phyloP scores from a whole-genome alignment of 1,284 basidiomycete species.

The Meira miltonrushii region DNA sequence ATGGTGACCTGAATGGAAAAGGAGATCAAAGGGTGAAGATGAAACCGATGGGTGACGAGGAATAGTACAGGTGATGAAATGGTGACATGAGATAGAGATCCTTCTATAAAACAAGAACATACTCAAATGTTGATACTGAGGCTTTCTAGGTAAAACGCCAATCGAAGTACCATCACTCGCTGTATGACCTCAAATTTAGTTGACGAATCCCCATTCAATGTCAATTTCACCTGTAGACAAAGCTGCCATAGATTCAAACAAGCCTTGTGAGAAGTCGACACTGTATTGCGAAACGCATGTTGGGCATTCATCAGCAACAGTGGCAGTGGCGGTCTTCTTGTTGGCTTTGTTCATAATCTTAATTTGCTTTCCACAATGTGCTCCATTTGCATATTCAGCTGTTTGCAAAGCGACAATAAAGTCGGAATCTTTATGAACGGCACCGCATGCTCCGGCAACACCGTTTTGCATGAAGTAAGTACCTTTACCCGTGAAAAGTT shows the following conservation, averaged over 20 bases:
- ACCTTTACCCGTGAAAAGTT: slow-evolving; percentile 21
- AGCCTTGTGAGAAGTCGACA: slow-evolving; percentile 73
- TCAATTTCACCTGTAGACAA: slow-evolving; percentile 60
- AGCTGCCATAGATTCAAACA: slow-evolving; percentile 65
- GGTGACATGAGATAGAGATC: neutral
- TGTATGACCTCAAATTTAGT: neutral
- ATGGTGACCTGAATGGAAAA: neutral
- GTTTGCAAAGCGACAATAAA: slow-evolving; percentile 28
- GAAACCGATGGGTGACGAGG: neutral
- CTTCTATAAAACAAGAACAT: neutral
- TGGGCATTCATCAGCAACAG: slow-evolving; percentile 36
- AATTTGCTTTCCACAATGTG: slow-evolving; percentile 65
- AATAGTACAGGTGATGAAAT: neutral
- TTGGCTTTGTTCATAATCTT: slow-evolving; percentile 55
- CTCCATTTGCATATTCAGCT: slow-evolving; percentile 53
- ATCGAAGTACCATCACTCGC: too few species aligned
- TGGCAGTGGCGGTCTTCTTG: slow-evolving; percentile 61
- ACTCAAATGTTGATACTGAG: too few species aligned
- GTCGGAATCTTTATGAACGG: slow-evolving; percentile 31
- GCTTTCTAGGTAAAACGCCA: too few species aligned
- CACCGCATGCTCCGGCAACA: slow-evolving; percentile 48
- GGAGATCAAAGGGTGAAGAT: neutral
- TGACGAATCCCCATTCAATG: slow-evolving; percentile 31
- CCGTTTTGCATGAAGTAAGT: slow-evolving; percentile 45
- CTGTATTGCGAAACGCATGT: slow-evolving; percentile 63